Percentiles rank a stretch among this genome's conserved stretches.
Conservation (phyloP, 1,284 basidiomycete species). For the Ganoderma multipileum region DNA sequence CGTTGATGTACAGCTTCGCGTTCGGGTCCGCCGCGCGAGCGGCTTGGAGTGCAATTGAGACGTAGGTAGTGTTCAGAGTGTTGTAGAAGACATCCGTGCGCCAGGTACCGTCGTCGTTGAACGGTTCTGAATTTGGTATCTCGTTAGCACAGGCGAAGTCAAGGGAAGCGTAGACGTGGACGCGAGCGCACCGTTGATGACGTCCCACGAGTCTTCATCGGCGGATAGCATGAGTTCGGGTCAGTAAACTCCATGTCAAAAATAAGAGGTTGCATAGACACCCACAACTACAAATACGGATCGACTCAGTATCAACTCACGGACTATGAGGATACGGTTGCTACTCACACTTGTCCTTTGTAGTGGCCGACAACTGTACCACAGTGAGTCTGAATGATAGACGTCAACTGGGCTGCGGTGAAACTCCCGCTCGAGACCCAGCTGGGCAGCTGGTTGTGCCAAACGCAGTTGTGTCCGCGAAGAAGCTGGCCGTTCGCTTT, state of each 20-base stretch:
- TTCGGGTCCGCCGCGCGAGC: constrained; percentile 54
- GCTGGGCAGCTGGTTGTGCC: constrained; percentile 61
- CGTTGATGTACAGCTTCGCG: constrained; percentile 56
- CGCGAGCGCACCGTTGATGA: constrained; percentile 40
- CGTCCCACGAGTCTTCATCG: constrained; percentile 43
- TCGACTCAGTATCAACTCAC: background rate
- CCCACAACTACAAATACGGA: constrained; percentile 33
- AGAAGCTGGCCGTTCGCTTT: constrained; percentile 51
- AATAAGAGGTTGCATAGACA: constrained; percentile 4
- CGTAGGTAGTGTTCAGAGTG: constrained; percentile 51
- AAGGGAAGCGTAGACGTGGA: background rate
- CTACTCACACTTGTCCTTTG: constrained; percentile 54
- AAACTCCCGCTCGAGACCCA: constrained; percentile 57
- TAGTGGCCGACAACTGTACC: constrained; percentile 55
- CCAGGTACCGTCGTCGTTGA: constrained; percentile 67
- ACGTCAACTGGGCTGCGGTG: constrained; percentile 48
- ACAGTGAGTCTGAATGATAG: constrained; percentile 54
- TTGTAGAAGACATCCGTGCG: constrained; percentile 55
- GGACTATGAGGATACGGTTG: background rate
- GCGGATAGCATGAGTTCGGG: background rate
- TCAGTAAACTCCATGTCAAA: background rate
- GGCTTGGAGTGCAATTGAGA: constrained; percentile 51
- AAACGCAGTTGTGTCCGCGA: constrained; percentile 57
- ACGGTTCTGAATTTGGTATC: constrained; percentile 46
- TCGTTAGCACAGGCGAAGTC: background rate